Evolutionary conservation across 495 filamentous ascomycete genomes (phyloP).

Genomic region (Hypoxylon fragiforme): DNA sequence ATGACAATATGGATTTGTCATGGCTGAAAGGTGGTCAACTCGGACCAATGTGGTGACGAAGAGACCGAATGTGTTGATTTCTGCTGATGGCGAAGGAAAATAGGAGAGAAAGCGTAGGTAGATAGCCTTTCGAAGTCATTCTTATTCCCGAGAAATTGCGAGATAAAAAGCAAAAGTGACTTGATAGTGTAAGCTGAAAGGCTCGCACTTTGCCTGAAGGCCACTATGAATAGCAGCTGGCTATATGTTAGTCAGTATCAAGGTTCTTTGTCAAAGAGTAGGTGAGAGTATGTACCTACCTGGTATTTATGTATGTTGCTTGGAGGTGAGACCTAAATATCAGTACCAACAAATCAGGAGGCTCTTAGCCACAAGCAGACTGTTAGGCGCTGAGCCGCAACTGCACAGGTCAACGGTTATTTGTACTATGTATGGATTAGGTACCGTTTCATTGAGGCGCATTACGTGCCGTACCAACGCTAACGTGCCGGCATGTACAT

Average conservation of each 20-base stretch:
- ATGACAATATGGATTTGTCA: constrained; percentile 18
- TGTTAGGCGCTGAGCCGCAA: constrained; percentile 27
- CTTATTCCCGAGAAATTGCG: constrained; percentile 7
- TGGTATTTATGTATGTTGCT: constrained; percentile 1
- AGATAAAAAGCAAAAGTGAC: no score
- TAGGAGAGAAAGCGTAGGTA: background rate
- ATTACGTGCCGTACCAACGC: no score
- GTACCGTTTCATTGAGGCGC: constrained; percentile 32
- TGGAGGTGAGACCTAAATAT: constrained; percentile 21
- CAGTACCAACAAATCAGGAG: background rate
- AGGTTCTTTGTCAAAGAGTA: background rate
- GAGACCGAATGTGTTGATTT: constrained; percentile 13
- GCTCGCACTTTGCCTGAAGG: background rate
- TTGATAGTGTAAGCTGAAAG: constrained; percentile 1
- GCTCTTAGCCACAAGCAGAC: constrained; percentile 24
- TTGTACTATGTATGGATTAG: no score
- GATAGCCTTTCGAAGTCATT: no score
- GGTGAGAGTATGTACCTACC: background rate
- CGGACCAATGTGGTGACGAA: background rate
- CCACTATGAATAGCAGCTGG: background rate
- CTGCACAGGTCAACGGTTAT: background rate
- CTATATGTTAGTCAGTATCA: background rate
- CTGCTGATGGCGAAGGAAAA: background rate
- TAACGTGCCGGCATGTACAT: background rate
- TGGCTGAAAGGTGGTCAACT: background rate